Evolutionary conservation across 2,329 filamentous ascomycete species (phyloP).

Genomic region (Neofusicoccum umdonicola): DNA sequence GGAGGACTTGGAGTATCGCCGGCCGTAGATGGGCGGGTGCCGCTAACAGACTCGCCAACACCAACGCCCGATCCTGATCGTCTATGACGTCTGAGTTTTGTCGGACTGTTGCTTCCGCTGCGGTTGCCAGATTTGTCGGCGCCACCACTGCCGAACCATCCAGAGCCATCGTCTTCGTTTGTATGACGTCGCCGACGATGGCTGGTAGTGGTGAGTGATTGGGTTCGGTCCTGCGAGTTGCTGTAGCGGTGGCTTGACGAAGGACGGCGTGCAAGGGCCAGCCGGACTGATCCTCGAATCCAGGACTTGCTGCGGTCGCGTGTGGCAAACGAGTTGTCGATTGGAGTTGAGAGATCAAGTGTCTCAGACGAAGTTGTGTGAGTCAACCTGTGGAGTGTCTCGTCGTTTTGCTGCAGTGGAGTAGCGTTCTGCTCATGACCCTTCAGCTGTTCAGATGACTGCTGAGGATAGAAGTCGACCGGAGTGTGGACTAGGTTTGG

Average conservation of each 20-base stretch:
- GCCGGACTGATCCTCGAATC: constrained; percentile 36
- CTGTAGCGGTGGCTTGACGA: constrained; percentile 6
- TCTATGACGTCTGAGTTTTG: constrained; percentile 6
- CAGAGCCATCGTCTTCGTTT: constrained; percentile 12
- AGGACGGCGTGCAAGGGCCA: constrained; percentile 30
- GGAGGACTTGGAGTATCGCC: constrained; percentile 24
- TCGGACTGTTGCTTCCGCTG: constrained; percentile 6
- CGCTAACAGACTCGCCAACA: not conserved
- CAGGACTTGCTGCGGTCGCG: constrained; percentile 34
- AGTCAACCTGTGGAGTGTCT: not conserved
- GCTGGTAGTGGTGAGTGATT: constrained; percentile 7
- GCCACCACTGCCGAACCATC: constrained; percentile 10
- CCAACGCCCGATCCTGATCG: constrained; percentile 6
- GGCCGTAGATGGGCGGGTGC: not conserved
- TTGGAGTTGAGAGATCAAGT: constrained; percentile 19
- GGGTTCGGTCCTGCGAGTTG: constrained; percentile 6
- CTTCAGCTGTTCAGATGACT: not conserved
- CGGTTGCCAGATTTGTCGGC: not conserved
- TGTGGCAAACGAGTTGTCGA: constrained; percentile 18
- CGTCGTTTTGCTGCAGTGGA: not conserved
- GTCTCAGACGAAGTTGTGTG: constrained; percentile 7
- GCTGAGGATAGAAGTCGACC: not conserved
- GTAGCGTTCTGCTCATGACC: not conserved
- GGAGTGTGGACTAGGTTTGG: not conserved
- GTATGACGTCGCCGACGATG: constrained; percentile 4